phyloP scores from a whole-genome alignment of 106 monocot species.

The Dioscorea zingiberensis region DNA sequence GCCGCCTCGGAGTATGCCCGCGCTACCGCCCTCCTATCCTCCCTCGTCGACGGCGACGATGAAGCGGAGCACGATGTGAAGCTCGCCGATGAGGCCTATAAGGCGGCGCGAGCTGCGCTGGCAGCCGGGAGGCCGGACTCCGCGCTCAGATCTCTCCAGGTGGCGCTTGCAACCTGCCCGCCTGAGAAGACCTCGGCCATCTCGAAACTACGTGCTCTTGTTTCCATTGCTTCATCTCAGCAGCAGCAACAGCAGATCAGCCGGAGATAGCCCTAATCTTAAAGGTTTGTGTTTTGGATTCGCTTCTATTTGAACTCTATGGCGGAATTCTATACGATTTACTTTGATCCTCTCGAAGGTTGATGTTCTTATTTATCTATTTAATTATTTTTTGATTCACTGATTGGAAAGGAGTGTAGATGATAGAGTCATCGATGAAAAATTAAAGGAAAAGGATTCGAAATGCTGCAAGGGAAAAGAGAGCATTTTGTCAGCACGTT shows the following conservation, averaged over 20 bases:
- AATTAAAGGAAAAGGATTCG: too few relatives aligned
- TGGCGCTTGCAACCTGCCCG: constrained; percentile 53
- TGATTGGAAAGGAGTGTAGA: too few relatives aligned
- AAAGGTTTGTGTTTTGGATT: too few relatives aligned
- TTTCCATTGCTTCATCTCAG: constrained; percentile 43
- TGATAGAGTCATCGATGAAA: too few relatives aligned
- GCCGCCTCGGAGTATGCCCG: constrained; percentile 42
- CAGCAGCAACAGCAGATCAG: constrained; percentile 22
- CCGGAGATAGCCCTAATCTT: neutral
- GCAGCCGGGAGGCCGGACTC: constrained; percentile 48
- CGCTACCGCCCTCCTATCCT: constrained; percentile 28
- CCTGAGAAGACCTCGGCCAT: constrained; percentile 44
- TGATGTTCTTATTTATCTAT: too few relatives aligned
- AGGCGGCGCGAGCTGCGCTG: constrained; percentile 46
- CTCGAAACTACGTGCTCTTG: constrained; percentile 38
- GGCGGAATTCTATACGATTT: too few relatives aligned
- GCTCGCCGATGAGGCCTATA: constrained; percentile 64
- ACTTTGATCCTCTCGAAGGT: too few relatives aligned
- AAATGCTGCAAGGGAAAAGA: too few relatives aligned
- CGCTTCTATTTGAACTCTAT: too few relatives aligned
- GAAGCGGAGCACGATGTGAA: constrained; percentile 15
- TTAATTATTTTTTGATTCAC: too few relatives aligned
- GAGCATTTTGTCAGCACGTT: too few relatives aligned
- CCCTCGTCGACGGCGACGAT: neutral
- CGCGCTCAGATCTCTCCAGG: constrained; percentile 45